A percentile compares a stretch with the other conserved stretches of the same genome.
These are phyloP conservation scores for Zygoascus sp. DNA, from an alignment of 1,139 yeast genomes.

Conservation along the genomic window DNA sequence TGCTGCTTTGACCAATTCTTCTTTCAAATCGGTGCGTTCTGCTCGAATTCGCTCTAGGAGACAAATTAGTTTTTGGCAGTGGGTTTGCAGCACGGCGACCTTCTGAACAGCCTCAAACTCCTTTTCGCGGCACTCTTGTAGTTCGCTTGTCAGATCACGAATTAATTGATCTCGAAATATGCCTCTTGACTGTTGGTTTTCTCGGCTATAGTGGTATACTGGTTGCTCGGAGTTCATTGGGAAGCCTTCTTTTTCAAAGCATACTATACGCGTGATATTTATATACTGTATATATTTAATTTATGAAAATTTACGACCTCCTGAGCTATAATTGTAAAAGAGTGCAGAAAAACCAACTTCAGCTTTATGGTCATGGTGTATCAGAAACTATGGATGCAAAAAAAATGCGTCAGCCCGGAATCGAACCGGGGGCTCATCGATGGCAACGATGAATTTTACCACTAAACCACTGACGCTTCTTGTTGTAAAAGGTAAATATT, in stretches of 20 bases:
- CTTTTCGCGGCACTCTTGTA: neutral
- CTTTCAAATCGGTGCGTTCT: slow-evolving; percentile 11
- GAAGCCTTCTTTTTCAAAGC: neutral
- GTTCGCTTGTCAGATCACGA: neutral
- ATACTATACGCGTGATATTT: neutral
- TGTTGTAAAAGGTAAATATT: neutral
- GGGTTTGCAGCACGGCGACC: slow-evolving; percentile 8
- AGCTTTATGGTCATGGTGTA: neutral
- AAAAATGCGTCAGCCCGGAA: slow-evolving; percentile 48
- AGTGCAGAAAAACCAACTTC: neutral
- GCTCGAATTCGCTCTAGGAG: neutral
- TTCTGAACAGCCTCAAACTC: slow-evolving; percentile 3
- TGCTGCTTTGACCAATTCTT: slow-evolving; percentile 14
- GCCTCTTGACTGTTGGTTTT: neutral
- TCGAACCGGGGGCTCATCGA: slow-evolving; percentile 55
- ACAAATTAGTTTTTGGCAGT: slow-evolving; percentile 9
- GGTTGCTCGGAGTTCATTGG: neutral
- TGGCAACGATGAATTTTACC: slow-evolving; percentile 51
- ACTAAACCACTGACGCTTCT: slow-evolving; percentile 46
- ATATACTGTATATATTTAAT: neutral
- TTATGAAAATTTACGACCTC: neutral
- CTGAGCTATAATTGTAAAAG: neutral
- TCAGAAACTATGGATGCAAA: slow-evolving; percentile 6
- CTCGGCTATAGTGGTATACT: neutral
- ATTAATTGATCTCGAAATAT: neutral